Base-by-base conservation (phyloP, 2,329 filamentous ascomycete genomes). In the Exophiala spinifera region DNA sequence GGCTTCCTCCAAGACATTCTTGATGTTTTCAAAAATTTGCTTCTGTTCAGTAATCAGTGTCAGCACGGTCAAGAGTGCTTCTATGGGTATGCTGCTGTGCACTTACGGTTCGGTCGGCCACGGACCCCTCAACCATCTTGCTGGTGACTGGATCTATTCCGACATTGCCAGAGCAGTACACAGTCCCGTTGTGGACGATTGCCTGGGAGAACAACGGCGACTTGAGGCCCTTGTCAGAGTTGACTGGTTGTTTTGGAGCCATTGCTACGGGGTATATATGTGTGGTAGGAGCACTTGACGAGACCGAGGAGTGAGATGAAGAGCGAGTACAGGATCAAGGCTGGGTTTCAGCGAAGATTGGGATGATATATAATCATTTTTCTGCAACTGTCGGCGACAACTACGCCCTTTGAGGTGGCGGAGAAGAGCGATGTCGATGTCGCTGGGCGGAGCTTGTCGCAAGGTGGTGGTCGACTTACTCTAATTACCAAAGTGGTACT, bases 1-100 rank as follows among this genome's bases (percentile, higher is more conserved):
- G 0, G 83, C 81, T 7, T 78, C 84, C 59, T 81, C 74, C 17
- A 88, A 80, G 4, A 87, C 75, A 1, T 76, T 75, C 5, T 74
- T 66, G 13, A 87, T 73, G 69, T 87, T 87, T 56, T 75, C 54
- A 11, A 60, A 47, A 4, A 52, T 54, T 55, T 60, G 54, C 49
- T 40, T 52, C 56, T 58, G 20, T 7, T 42, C 17, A 19, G 28
- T 3, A 10, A 10, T 25, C n/a, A n/a, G n/a, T n/a, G n/a, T 49
- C 23, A 42, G 42, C 34, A 15, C 8, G 14, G n/a, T 20, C 17
- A 19, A 20, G 33, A 13, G 31, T 21, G n/a, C n/a, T n/a, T n/a
- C 15, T 2, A 11, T 17, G 13, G 4, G 13, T 11, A 36, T 5
- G 6, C 17, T n/a, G n/a, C 10, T 20, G 34, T 34, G 13, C 31